Percentiles rank a stretch among this genome's conserved stretches.
Conservation (phyloP, 345 rosid species). For the Lepidium sativum region DNA sequence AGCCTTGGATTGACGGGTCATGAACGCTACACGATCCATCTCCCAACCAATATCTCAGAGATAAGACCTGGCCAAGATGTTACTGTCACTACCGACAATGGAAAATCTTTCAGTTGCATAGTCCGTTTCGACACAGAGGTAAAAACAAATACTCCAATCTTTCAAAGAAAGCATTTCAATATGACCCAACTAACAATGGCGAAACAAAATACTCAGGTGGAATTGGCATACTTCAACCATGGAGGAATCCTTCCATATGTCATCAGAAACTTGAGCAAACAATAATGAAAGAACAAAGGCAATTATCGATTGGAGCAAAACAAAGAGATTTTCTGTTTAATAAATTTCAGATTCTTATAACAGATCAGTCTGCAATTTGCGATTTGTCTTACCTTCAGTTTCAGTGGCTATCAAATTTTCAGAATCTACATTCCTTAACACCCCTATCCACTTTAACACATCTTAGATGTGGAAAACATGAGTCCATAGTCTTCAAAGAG, state of each 20-base stretch:
- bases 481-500: too few species aligned
- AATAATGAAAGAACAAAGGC: constrained; percentile 17
- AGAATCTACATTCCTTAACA: too few species aligned
- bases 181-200: neutral
- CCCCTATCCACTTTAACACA: too few species aligned
- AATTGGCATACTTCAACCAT: constrained; percentile 74
- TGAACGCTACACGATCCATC: constrained; percentile 80
- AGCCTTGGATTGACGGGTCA: constrained; percentile 82
- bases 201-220: constrained; percentile 52
- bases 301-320: neutral
- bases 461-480: too few species aligned
- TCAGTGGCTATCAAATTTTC: neutral
- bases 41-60: constrained; percentile 57
- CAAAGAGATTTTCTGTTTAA: neutral
- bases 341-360: neutral
- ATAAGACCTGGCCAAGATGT: constrained; percentile 97
- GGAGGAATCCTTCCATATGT: constrained; percentile 98
- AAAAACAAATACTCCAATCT: neutral
- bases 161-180: neutral
- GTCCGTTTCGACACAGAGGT: constrained; percentile 99
- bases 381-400: neutral
- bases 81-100: constrained; percentile 64
- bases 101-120: constrained; percentile 87
- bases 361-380: constrained; percentile 11
- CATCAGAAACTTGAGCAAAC: constrained; percentile 70